Evolutionary conservation across 1,284 basidiomycete species (phyloP).

Genomic region (Moesziomyces sp.): DNA sequence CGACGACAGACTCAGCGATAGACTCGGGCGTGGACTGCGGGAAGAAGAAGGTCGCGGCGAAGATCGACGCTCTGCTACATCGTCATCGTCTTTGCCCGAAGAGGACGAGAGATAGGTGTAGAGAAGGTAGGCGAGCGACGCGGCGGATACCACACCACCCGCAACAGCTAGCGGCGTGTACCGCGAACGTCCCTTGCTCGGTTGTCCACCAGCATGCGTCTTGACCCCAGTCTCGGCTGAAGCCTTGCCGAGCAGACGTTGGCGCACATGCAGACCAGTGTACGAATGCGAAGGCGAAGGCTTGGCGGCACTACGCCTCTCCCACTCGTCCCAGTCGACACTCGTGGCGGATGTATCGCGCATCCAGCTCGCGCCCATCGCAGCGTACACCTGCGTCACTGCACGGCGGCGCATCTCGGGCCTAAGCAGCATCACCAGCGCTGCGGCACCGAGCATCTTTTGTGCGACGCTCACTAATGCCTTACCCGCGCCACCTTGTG

Average conservation of each 20-base stretch:
- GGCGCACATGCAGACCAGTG: slow-evolving; percentile 37
- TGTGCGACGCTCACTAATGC: slow-evolving; percentile 2
- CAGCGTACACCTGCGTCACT: slow-evolving; percentile 15
- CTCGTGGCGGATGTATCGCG: not conserved
- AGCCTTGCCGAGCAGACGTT: slow-evolving; percentile 13
- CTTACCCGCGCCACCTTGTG: not conserved
- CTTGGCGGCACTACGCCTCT: slow-evolving; percentile 1
- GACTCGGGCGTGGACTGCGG: slow-evolving; percentile 7
- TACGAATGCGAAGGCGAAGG: not conserved
- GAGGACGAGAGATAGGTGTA: slow-evolving; percentile 33
- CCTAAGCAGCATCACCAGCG: slow-evolving; percentile 25
- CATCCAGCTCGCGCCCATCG: not conserved
- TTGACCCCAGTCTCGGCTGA: not conserved
- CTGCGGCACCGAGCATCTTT: slow-evolving; percentile 16
- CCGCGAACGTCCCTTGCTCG: not conserved
- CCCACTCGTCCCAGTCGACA: slow-evolving; percentile 40
- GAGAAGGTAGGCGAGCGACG: slow-evolving; percentile 30
- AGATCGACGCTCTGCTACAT: not conserved
- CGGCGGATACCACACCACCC: slow-evolving; percentile 30
- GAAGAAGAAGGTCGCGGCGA: not conserved
- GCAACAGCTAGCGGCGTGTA: slow-evolving; percentile 32
- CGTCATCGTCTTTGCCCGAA: slow-evolving; percentile 20
- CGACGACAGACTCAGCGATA: slow-evolving; percentile 29
- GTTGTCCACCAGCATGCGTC: slow-evolving; percentile 1
- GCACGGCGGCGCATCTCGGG: slow-evolving; percentile 30